Evolutionary conservation across 2,329 filamentous ascomycete genomes (phyloP).

Genomic region (Decorospora gaudefroyi): DNA sequence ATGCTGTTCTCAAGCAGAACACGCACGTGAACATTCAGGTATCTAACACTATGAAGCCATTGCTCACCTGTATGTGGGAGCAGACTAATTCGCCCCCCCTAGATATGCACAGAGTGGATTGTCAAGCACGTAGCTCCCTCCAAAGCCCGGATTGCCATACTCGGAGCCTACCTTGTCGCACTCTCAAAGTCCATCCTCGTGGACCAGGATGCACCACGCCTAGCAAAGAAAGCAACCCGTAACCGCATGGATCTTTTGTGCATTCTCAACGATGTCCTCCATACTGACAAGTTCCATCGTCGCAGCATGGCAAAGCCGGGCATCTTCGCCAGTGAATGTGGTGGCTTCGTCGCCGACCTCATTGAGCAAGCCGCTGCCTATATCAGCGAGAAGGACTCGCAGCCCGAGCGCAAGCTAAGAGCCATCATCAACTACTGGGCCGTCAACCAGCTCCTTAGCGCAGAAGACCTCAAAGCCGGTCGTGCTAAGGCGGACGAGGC

Average conservation of each 20-base stretch:
- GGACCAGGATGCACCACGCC: constrained; percentile 16
- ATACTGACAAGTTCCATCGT: constrained; percentile 48
- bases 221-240: constrained; percentile 61
- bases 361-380: constrained; percentile 60
- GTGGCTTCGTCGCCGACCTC: constrained; percentile 65
- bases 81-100: constrained; percentile 41
- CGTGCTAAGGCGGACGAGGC: constrained; percentile 59
- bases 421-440: constrained; percentile 72
- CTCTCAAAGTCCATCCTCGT: constrained; percentile 64
- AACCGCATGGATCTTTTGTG: constrained; percentile 77
- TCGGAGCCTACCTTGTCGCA: constrained; percentile 76
- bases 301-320: constrained; percentile 12
- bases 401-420: constrained; percentile 63
- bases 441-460: constrained; percentile 65
- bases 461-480: constrained; percentile 62
- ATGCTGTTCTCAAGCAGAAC: constrained; percentile 37
- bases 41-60: constrained; percentile 32
- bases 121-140: constrained; percentile 72
- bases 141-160: constrained; percentile 64
- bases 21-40: constrained; percentile 42
- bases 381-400: constrained; percentile 63
- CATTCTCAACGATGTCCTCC: constrained; percentile 75
- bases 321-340: constrained; percentile 47
- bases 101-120: constrained; percentile 91
- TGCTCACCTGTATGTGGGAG: constrained; percentile 25